Evolutionary conservation across 352 stramenopile genomes (phyloP).

Genomic region (Phytophthora megakarya): DNA sequence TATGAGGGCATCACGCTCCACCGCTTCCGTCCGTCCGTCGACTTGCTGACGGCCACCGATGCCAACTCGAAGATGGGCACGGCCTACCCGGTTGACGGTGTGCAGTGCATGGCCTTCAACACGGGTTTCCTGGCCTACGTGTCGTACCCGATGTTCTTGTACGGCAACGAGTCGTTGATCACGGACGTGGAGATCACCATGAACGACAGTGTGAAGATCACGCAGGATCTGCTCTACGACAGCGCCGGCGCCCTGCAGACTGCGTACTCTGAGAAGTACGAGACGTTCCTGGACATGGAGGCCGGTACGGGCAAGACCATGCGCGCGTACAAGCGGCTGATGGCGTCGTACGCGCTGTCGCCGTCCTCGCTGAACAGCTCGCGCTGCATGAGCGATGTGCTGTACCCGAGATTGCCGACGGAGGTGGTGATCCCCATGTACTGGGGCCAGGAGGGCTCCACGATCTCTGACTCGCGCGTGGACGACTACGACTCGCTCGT

Average conservation of each 20-base stretch:
- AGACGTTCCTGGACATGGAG: conserved; percentile 69
- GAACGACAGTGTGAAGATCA: conserved; percentile 45
- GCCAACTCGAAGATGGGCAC: conserved; percentile 46
- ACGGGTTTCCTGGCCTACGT: conserved; percentile 61
- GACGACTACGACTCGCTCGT: conserved; percentile 54
- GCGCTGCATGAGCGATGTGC: conserved; percentile 59
- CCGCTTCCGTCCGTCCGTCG: conserved; percentile 48
- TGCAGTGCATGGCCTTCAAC: conserved; percentile 57
- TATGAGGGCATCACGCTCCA: conserved; percentile 54
- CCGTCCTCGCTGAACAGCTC: conserved; percentile 38
- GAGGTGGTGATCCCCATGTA: conserved; percentile 64
- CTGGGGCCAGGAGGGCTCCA: conserved; percentile 56
- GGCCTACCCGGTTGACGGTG: conserved; percentile 49
- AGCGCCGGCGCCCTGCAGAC: conserved; percentile 45
- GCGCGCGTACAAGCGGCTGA: conserved; percentile 66
- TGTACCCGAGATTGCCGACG: conserved; percentile 54
- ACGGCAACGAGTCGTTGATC: conserved; percentile 50
- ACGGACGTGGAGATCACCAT: conserved; percentile 59
- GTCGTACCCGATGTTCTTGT: conserved; percentile 68
- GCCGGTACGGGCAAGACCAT: conserved; percentile 74
- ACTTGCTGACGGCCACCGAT: conserved; percentile 37
- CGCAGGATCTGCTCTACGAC: conserved; percentile 52
- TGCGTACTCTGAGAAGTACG: conserved; percentile 58
- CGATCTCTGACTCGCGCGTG: conserved; percentile 37
- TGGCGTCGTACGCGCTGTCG: conserved; percentile 65